phyloP scores from a whole-genome alignment of 2,329 filamentous ascomycete genomes.

The Aspergillus intermedius region DNA sequence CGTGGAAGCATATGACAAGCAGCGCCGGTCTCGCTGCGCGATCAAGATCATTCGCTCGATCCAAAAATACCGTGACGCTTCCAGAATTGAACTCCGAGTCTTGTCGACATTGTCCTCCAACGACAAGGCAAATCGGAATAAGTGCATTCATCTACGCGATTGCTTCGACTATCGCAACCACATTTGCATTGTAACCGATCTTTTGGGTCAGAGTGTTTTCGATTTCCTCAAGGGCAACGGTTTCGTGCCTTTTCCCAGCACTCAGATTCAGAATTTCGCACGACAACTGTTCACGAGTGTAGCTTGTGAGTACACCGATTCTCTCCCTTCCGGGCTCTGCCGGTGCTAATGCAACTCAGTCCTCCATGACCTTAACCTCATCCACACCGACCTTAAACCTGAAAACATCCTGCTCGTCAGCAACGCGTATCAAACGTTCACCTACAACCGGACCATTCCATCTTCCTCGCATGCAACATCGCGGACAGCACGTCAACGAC shows the following conservation, averaged over 20 bases:
- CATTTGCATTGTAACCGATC: slow-evolving; percentile 76
- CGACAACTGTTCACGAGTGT: slow-evolving; percentile 96
- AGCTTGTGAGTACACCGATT: slow-evolving; percentile 63
- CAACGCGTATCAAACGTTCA: slow-evolving; percentile 61
- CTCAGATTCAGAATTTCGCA: slow-evolving; percentile 95
- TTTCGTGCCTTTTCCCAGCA: slow-evolving; percentile 96
- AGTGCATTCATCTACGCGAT: slow-evolving; percentile 92
- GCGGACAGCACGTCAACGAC: slow-evolving; percentile 54
- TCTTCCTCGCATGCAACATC: slow-evolving; percentile 55
- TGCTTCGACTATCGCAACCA: slow-evolving; percentile 97
- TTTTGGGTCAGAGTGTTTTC: slow-evolving; percentile 91
- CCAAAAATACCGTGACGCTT: slow-evolving; percentile 95
- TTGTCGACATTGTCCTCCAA: slow-evolving; percentile 87
- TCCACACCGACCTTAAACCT: slow-evolving; percentile 75
- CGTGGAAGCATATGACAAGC: slow-evolving; percentile 79
- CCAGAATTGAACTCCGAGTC: slow-evolving; percentile 86
- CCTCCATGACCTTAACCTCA: slow-evolving; percentile 91
- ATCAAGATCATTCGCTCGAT: slow-evolving; percentile 98
- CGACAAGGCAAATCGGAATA: slow-evolving; percentile 84
- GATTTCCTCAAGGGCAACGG: slow-evolving; percentile 94
- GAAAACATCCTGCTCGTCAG: slow-evolving; percentile 63
- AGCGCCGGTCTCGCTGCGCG: slow-evolving; percentile 72
- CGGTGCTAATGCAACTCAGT: slow-evolving; percentile 49
- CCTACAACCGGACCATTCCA: slow-evolving; percentile 61
- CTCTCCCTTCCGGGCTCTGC: neutral